Evolutionary conservation across 2,329 filamentous ascomycete genomes (phyloP).

Genomic region (Alternaria atra): DNA sequence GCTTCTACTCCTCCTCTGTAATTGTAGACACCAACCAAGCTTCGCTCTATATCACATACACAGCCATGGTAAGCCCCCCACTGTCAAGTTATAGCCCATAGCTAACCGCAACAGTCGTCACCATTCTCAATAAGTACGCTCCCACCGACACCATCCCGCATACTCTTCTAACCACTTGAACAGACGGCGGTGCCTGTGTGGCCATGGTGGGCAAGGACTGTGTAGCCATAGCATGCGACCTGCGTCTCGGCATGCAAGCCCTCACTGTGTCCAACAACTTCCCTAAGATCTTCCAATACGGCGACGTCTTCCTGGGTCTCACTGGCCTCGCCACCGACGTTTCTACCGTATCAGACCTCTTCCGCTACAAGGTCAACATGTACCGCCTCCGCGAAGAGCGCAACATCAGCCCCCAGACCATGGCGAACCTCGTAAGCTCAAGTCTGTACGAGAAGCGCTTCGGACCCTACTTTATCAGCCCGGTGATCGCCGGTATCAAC

Average conservation of each 20-base stretch:
- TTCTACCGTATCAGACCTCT: constrained; percentile 90
- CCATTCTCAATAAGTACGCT: constrained; percentile 91
- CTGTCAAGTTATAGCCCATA: constrained; percentile 15
- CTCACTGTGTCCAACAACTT: constrained; percentile 99
- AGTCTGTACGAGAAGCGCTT: constrained; percentile 95
- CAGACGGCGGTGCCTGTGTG: constrained; percentile 92
- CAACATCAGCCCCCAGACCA: constrained; percentile 90
- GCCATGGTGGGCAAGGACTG: constrained; percentile 99
- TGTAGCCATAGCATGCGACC: constrained; percentile 98
- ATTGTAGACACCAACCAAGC: background rate
- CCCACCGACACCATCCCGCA: constrained; percentile 15
- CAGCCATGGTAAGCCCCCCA: constrained; percentile 51
- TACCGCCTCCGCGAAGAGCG: constrained; percentile 98
- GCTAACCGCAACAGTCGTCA: constrained; percentile 70
- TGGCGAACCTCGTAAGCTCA: constrained; percentile 89
- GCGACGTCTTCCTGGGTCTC: constrained; percentile 92
- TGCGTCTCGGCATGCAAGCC: constrained; percentile 94
- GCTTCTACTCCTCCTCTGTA: background rate
- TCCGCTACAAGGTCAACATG: constrained; percentile 99
- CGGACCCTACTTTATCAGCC: constrained; percentile 94
- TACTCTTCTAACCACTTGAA: constrained; percentile 18
- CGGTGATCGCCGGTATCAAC: constrained; percentile 94
- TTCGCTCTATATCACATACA: constrained; percentile 22
- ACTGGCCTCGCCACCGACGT: constrained; percentile 98
- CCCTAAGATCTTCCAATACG: constrained; percentile 99